Base-by-base conservation (phyloP, 352 stramenopile genomes). In the Phytophthora boehmeriae region DNA sequence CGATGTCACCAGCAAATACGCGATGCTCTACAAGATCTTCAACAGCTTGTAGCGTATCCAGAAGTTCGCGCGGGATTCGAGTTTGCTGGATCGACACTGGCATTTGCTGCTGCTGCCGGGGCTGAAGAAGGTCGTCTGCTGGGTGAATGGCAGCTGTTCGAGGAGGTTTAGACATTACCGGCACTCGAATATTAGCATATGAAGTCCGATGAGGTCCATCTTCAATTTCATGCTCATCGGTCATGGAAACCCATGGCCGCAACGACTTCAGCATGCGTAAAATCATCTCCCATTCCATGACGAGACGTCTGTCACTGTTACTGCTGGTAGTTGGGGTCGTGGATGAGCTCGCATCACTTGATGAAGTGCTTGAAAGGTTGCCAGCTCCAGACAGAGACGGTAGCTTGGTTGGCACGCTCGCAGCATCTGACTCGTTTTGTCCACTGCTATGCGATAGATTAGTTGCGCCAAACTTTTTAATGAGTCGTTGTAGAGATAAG, bases 261-360 rank as follows among this genome's bases (percentile, higher is more conserved):
- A 96, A 47, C 11, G 70, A 66, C 6, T 63, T 61, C 19, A 96
- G 75, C 71, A 93, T 94, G 4, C 83, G 81, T 14, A 94, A 67
- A 47, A 96, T 90, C 50, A 96, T 84, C 44, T 92, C 84, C 88
- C 88, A 96, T 60, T 96, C 88, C 39, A 93, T 81, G 19, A 83
- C 69, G 20, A 93, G 49, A 27, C 66, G 67, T 45, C 68, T 78
- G 28, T 77, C 73, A 2, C 44, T 55, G 11, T 46, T 54, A 36
- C 1, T 55, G 13, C 27, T 67, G 4, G 36, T 8, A 17, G 4
- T 56, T 4, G 59, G 23, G 10, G 22, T 49, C 16, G n/a, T 39
- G 27, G 36, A 44, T 19, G 38, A 38, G 28, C 35, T 59, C 5
- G 36, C 10, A 23, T 45, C 54, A 46, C 16, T 59, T 16, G 30